Percentiles rank a stretch among this genome's conserved stretches.
Conservation (phyloP, 1,284 basidiomycete species). For the Limonomyces culmigenus region DNA sequence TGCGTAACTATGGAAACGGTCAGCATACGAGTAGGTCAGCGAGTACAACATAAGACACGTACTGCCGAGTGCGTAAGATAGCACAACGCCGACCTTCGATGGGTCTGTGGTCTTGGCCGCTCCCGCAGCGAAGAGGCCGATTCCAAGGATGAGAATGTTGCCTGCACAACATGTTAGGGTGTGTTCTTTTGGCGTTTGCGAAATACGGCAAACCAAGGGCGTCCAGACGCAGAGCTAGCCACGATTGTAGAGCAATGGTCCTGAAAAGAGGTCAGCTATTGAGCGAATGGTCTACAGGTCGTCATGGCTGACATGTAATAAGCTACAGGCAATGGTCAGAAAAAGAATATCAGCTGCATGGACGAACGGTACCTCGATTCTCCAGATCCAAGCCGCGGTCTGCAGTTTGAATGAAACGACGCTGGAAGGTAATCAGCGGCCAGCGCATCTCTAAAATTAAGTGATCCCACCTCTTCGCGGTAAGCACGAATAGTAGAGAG, state of each 20-base stretch:
- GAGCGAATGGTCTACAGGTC: not conserved
- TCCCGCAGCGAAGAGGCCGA: slow-evolving; percentile 19
- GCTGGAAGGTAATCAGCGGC: not conserved
- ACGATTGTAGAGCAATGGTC: slow-evolving; percentile 20
- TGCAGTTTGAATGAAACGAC: not conserved
- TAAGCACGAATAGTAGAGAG: not conserved
- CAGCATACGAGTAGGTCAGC: not conserved
- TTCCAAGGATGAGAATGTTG: slow-evolving; percentile 25
- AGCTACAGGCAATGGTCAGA: too few relatives aligned
- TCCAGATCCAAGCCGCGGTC: not conserved
- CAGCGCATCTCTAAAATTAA: not conserved
- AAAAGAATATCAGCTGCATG: too few relatives aligned
- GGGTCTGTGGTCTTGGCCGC: slow-evolving; percentile 11
- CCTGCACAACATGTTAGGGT: too few relatives aligned
- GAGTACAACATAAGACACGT: slow-evolving; percentile 2
- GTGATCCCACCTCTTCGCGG: not conserved
- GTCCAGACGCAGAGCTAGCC: slow-evolving; percentile 11
- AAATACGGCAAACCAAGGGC: too few relatives aligned
- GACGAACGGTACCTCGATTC: too few relatives aligned
- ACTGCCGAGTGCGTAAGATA: slow-evolving; percentile 14
- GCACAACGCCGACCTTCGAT: slow-evolving; percentile 14
- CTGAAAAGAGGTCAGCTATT: not conserved
- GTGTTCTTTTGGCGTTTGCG: too few relatives aligned
- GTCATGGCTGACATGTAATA: not conserved
- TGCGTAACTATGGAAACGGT: not conserved